A percentile compares a stretch with the other conserved stretches of the same genome.
Evolutionary conservation across 208 protist genomes (phyloP).

Genomic region (Lotmaria passim): DNA sequence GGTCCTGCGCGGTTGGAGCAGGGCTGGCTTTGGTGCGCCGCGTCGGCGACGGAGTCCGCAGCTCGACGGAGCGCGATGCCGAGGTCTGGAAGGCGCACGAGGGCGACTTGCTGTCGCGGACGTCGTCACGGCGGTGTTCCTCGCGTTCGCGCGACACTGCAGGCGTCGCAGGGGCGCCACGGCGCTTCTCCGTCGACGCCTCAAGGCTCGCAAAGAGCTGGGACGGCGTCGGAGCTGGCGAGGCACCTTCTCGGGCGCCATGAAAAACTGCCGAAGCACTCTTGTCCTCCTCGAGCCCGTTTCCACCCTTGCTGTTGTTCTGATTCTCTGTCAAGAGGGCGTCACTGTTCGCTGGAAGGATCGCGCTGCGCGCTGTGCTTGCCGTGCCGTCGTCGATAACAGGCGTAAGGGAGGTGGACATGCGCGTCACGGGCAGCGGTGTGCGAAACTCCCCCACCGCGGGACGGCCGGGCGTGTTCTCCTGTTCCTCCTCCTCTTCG

Average conservation of each 20-base stretch:
- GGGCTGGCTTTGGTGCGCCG: slow-evolving; percentile 25
- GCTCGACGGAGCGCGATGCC: slow-evolving; percentile 1
- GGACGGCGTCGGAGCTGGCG: slow-evolving; percentile 31
- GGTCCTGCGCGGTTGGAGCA: slow-evolving; percentile 26
- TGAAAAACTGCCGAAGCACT: no score
- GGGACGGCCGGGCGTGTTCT: slow-evolving; percentile 21
- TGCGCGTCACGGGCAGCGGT: slow-evolving; percentile 30
- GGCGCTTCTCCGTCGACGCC: slow-evolving; percentile 35
- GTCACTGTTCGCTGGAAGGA: background rate
- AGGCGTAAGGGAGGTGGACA: slow-evolving; percentile 23
- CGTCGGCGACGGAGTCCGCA: slow-evolving; percentile 20
- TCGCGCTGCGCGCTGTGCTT: background rate
- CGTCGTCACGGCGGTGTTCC: background rate
- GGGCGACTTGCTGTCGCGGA: background rate
- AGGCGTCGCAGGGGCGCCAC: slow-evolving; percentile 17
- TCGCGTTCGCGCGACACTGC: slow-evolving; percentile 20
- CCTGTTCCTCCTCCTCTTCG: slow-evolving; percentile 3
- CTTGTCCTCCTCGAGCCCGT: background rate
- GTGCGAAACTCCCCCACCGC: slow-evolving; percentile 44
- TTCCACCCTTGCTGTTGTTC: background rate
- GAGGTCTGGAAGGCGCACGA: slow-evolving; percentile 1
- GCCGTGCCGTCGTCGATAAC: background rate
- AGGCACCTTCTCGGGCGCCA: slow-evolving; percentile 7
- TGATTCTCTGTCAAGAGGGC: background rate
- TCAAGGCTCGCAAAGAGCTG: slow-evolving; percentile 32